phyloP scores from a whole-genome alignment of 1,284 basidiomycete species.

The Takashimella koratensis region DNA sequence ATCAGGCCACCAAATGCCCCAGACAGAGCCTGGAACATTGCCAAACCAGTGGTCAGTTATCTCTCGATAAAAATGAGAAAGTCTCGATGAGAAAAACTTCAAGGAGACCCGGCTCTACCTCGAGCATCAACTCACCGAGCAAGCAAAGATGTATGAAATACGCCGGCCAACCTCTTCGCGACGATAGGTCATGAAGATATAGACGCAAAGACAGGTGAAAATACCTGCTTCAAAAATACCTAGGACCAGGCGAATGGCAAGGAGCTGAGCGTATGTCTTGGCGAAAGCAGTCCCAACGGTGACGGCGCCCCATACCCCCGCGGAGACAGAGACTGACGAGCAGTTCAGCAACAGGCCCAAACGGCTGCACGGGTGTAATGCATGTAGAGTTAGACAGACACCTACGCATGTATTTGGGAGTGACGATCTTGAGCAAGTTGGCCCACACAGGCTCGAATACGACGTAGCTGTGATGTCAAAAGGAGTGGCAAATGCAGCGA shows the following conservation, averaged over 20 bases:
- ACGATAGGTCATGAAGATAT: constrained; percentile 19
- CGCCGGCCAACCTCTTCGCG: constrained; percentile 20
- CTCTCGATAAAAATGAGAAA: too few relatives aligned
- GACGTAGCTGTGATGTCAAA: too few relatives aligned
- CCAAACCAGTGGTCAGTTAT: too few relatives aligned
- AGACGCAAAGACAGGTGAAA: constrained; percentile 2
- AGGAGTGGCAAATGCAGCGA: too few relatives aligned
- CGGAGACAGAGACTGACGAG: constrained; percentile 18
- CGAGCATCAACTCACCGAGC: too few relatives aligned
- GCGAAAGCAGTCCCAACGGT: constrained; percentile 20
- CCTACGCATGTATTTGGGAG: constrained; percentile 22
- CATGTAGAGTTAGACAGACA: background rate
- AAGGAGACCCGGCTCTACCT: too few relatives aligned
- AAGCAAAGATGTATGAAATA: constrained; percentile 22
- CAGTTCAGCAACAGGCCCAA: too few relatives aligned
- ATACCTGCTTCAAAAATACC: constrained; percentile 24
- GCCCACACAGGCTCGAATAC: constrained; percentile 31
- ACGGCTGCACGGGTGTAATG: background rate
- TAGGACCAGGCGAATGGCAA: constrained; percentile 19
- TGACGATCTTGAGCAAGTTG: constrained; percentile 25
- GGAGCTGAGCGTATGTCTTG: constrained; percentile 16
- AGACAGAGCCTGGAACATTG: constrained; percentile 25
- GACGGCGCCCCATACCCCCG: constrained; percentile 19
- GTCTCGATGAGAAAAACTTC: too few relatives aligned
- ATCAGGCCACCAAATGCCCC: constrained; percentile 36